Evolutionary conservation across 441 rosid species (phyloP), one percentile per base, ranked within the genome.

Genomic region (Capsella rubella): DNA sequence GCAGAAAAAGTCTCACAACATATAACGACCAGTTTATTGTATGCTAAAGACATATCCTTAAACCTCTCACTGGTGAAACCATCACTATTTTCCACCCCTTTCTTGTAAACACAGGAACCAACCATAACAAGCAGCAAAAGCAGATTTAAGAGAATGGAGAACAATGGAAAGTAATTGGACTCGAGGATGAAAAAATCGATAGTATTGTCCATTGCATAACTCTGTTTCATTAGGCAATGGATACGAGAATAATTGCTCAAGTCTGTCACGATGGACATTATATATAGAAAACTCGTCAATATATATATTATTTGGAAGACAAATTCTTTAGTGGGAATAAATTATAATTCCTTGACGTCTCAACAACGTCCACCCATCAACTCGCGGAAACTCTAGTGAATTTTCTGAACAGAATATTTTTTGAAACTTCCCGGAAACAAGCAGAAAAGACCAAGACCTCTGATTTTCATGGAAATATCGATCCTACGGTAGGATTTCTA

Each of bases 81-180:
- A 54, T 60, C 82, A 5, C 8, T 60, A 42, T 37, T 14, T 69
- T 45, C 64, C 28, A 72, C 25, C 34, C 78, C 12, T 79, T 67
- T 85, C 43, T 65, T 76, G 63, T 64, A 81, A 5, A 82, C 82
- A 81, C 86, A 83, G 3, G 72, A 79, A 5, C 74, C 77, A 40
- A 83, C 57, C 69, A 89, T 74, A 15, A 62, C 67, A 13, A 90
- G 72, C 71, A 89, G 76, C 83, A 91, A 76, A 69, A 87, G 67
- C 10, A 84, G 61, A 84, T 85, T 90, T 51, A 89, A 75, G 18
- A 84, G 84, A 79, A 67, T 89, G 34, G 90, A 89, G 57, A 87
- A 78, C 54, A 86, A 80, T 55, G 81, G 93, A 8, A 79, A 53
- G 72, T 82, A 87, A 69, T 55, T 54, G 56, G 88, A 82, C 54